These are phyloP conservation scores for Colletotrichum abscissum DNA, from an alignment of 2,329 filamentous ascomycete species.

Conservation along the genomic window DNA sequence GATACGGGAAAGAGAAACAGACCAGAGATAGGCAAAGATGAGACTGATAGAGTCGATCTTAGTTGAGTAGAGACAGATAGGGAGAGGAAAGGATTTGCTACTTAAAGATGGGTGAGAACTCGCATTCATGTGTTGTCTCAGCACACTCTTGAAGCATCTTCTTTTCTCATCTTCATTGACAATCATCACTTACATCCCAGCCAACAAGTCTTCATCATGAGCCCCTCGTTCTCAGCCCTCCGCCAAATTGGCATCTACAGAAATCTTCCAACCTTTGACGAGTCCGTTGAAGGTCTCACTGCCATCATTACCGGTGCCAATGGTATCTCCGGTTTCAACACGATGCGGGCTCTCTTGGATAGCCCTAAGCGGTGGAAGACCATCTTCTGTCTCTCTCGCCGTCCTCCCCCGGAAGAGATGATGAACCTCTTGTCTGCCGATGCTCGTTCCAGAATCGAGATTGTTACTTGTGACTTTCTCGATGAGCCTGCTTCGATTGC, in stretches of 20 bases:
- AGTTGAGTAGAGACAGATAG: too few relatives aligned
- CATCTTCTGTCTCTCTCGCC: conserved; percentile 13
- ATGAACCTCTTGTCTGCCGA: conserved; percentile 4
- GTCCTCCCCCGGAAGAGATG: background rate
- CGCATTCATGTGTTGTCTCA: too few relatives aligned
- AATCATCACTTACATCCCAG: too few relatives aligned
- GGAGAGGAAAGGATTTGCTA: too few relatives aligned
- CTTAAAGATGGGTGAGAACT: too few relatives aligned
- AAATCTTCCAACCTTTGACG: conserved; percentile 1
- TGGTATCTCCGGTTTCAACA: conserved; percentile 23
- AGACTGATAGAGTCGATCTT: background rate
- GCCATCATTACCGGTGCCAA: conserved; percentile 25
- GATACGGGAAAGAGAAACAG: background rate
- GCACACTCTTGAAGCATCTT: too few relatives aligned
- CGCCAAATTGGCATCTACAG: background rate
- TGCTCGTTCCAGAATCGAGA: background rate
- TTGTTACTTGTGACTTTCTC: conserved; percentile 19
- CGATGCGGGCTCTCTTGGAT: conserved; percentile 10
- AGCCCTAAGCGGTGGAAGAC: conserved; percentile 16
- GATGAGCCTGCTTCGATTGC: background rate
- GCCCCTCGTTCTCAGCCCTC: background rate
- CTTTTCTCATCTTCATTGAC: too few relatives aligned
- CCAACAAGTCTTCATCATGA: background rate
- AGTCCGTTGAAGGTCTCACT: background rate
- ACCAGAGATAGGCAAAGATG: too few relatives aligned